Conservation (phyloP, 441 rosid species). For the Syzygium syzygioides region DNA sequence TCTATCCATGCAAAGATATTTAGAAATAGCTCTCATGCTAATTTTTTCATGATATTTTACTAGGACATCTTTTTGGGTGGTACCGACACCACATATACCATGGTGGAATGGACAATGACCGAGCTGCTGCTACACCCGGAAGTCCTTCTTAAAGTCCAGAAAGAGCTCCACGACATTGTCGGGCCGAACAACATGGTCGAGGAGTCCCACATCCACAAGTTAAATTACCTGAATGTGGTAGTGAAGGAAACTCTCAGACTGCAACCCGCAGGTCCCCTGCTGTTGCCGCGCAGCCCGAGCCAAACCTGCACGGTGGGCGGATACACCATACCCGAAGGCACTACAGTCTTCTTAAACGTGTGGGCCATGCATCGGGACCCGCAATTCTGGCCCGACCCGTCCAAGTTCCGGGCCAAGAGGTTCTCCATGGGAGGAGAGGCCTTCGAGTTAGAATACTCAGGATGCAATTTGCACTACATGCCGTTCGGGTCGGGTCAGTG, state of each 20-base stretch:
- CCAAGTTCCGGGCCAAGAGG: constrained; percentile 48
- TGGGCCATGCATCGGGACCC: constrained; percentile 57
- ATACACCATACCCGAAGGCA: constrained; percentile 35
- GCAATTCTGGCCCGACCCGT: constrained; percentile 37
- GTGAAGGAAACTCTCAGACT: constrained; percentile 42
- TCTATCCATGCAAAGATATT: too few relatives aligned
- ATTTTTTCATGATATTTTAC: neutral
- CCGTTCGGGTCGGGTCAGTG: constrained; percentile 65
- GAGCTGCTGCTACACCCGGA: constrained; percentile 29
- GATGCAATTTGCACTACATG: constrained; percentile 29
- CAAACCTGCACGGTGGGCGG: constrained; percentile 29
- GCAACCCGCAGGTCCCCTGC: constrained; percentile 39
- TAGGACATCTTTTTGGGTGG: constrained; percentile 29
- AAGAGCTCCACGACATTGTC: constrained; percentile 36
- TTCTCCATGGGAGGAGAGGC: constrained; percentile 15
- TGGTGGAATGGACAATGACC: constrained; percentile 40
- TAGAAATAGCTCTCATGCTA: too few relatives aligned
- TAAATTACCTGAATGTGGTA: constrained; percentile 27
- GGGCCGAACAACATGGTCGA: constrained; percentile 28
- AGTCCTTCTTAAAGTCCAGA: constrained; percentile 16
- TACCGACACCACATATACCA: constrained; percentile 40
- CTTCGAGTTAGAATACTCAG: constrained; percentile 20
- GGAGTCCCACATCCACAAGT: constrained; percentile 32
- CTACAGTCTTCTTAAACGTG: constrained; percentile 34
- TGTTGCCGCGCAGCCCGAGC: constrained; percentile 29